phyloP scores from a whole-genome alignment of 2,329 filamentous ascomycete genomes.

The Bimuria novae-zelandiae region DNA sequence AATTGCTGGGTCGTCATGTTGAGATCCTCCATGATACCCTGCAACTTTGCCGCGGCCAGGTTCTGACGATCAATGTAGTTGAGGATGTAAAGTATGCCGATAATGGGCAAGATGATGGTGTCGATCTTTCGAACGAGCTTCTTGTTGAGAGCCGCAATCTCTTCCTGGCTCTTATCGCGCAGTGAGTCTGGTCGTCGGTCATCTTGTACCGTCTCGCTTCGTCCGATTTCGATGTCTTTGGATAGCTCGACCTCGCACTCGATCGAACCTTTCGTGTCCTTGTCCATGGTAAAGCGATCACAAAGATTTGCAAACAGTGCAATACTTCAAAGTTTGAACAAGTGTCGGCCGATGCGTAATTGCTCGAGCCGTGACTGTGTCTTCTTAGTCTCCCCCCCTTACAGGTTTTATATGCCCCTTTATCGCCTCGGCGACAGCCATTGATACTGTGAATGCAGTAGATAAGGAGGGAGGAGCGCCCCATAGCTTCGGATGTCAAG shows the following conservation, averaged over 20 bases:
- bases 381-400: neutral
- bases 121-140: constrained; percentile 26
- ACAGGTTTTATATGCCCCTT: constrained; percentile 2
- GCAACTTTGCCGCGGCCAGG: constrained; percentile 23
- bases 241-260: constrained; percentile 7
- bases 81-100: constrained; percentile 25
- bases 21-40: constrained; percentile 27
- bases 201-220: constrained; percentile 1
- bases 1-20: constrained; percentile 27
- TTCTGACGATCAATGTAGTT: constrained; percentile 30
- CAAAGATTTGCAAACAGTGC: neutral
- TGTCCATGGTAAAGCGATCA: constrained; percentile 6
- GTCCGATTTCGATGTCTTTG: constrained; percentile 3
- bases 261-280: constrained; percentile 4
- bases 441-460: neutral
- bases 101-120: constrained; percentile 22
- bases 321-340: neutral
- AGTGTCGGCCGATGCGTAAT: neutral
- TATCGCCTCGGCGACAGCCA: neutral
- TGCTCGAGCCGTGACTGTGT: neutral
- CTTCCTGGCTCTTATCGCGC: constrained; percentile 20
- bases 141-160: constrained; percentile 19
- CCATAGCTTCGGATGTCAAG: neutral
- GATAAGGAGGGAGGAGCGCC: constrained; percentile 9
- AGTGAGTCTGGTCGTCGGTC: constrained; percentile 21